These are phyloP conservation scores for Thinopyrum elongatum DNA, from an alignment of 176 grass and related monocot genomes.

Conservation along the genomic window DNA sequence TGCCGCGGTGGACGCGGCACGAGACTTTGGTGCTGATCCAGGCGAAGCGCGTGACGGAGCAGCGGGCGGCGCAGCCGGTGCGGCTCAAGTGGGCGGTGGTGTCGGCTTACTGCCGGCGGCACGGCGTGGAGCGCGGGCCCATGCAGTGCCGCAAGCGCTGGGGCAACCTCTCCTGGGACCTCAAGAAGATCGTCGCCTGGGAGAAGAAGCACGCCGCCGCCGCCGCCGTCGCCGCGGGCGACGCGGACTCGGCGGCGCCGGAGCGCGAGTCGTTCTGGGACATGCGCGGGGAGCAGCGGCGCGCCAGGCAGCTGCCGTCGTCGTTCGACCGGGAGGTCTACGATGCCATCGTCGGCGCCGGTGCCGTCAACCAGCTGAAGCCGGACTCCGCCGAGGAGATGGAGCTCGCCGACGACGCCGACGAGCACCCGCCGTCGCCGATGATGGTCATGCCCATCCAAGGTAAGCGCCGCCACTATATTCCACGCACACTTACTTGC, in stretches of 20 bases:
- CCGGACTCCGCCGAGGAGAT: slow-evolving; percentile 30
- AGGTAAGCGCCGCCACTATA: slow-evolving; percentile 15
- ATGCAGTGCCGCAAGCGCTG: slow-evolving; percentile 67
- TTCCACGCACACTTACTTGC: neutral
- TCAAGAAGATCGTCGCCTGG: slow-evolving; percentile 60
- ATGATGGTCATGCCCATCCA: slow-evolving; percentile 60
- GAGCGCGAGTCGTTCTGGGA: slow-evolving; percentile 54
- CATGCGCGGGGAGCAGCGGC: slow-evolving; percentile 52
- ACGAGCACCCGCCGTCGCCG: slow-evolving; percentile 20
- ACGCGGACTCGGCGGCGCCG: neutral
- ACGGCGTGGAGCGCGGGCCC: slow-evolving; percentile 50
- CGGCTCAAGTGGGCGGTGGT: slow-evolving; percentile 64
- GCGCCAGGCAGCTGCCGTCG: slow-evolving; percentile 47
- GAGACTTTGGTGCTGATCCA: slow-evolving; percentile 63
- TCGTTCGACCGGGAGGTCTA: slow-evolving; percentile 58
- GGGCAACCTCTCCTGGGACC: slow-evolving; percentile 63
- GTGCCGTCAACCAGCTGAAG: neutral
- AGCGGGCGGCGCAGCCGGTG: slow-evolving; percentile 19
- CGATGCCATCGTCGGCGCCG: slow-evolving; percentile 30
- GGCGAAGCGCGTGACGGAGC: slow-evolving; percentile 41
- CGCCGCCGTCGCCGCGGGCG: neutral
- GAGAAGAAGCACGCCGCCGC: slow-evolving; percentile 16
- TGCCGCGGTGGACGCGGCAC: slow-evolving; percentile 63
- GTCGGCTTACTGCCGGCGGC: slow-evolving; percentile 59
- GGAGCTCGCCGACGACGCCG: slow-evolving; percentile 22